A percentile compares a stretch with the other conserved stretches of the same genome.
Conservation (phyloP, 2,329 filamentous ascomycete species). For the Beauveria brongniartii region DNA sequence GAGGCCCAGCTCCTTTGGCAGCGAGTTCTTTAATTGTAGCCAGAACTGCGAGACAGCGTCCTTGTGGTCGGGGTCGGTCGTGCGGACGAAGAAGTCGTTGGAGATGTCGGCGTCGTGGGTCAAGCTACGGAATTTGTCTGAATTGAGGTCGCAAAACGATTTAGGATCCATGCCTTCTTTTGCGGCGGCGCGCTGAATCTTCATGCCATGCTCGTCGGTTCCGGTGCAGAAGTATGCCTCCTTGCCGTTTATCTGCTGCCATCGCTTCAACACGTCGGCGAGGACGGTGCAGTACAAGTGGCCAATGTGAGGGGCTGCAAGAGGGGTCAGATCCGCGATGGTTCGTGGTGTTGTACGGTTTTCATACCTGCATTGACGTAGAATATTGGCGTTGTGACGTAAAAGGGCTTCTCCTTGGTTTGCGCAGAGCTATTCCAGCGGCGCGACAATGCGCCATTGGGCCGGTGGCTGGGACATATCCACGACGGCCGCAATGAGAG, state of each 20-base stretch:
- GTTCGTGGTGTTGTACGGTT: neutral
- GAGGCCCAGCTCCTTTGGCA: constrained; percentile 59
- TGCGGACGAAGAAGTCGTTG: constrained; percentile 85
- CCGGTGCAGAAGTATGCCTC: constrained; percentile 75
- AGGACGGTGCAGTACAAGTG: constrained; percentile 92
- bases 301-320: constrained; percentile 78
- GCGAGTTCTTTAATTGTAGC: constrained; percentile 56
- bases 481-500: constrained; percentile 16
- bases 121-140: constrained; percentile 69
- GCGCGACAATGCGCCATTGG: constrained; percentile 15
- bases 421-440: constrained; percentile 24
- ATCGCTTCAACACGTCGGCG: constrained; percentile 85
- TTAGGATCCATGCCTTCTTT: constrained; percentile 65
- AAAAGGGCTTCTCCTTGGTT: constrained; percentile 64
- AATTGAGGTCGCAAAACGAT: constrained; percentile 81
- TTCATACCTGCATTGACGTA: constrained; percentile 85
- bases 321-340: constrained; percentile 9
- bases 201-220: constrained; percentile 96
- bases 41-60: constrained; percentile 86
- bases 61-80: constrained; percentile 74
- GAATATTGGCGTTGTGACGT: constrained; percentile 94
- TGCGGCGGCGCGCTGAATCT: constrained; percentile 81
- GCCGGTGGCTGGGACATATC: constrained; percentile 23
- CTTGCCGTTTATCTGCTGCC: constrained; percentile 68
- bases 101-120: constrained; percentile 61